Evolutionary conservation across 2,329 filamentous ascomycete species (phyloP).

Genomic region (Colletotrichum godetiae): DNA sequence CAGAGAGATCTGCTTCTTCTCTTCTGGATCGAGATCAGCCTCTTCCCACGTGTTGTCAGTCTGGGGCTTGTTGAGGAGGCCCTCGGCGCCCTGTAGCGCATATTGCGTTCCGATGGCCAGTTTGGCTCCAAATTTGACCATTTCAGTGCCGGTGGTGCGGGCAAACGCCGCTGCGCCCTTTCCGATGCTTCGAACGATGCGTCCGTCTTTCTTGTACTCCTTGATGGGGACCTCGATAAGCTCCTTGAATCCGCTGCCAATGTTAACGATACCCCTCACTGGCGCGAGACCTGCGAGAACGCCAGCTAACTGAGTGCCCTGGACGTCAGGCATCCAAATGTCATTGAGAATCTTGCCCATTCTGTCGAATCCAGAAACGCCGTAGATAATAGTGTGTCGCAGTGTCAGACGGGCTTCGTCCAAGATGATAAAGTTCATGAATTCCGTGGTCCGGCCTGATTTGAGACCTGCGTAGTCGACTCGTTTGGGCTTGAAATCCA

Average conservation of each 20-base stretch:
- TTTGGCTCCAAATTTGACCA: slow-evolving; percentile 95
- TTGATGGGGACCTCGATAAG: slow-evolving; percentile 89
- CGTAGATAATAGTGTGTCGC: slow-evolving; percentile 91
- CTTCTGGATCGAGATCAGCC: slow-evolving; percentile 73
- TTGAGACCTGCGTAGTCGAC: slow-evolving; percentile 94
- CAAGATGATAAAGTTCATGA: slow-evolving; percentile 98
- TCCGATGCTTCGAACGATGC: slow-evolving; percentile 89
- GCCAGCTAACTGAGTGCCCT: slow-evolving; percentile 86
- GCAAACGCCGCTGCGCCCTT: slow-evolving; percentile 93
- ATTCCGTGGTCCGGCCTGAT: slow-evolving; percentile 94
- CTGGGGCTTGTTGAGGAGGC: slow-evolving; percentile 68
- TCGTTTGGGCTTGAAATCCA: slow-evolving; percentile 98
- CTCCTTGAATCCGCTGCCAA: slow-evolving; percentile 87
- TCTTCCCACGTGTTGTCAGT: slow-evolving; percentile 64
- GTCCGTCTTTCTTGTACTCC: slow-evolving; percentile 94
- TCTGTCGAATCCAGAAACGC: slow-evolving; percentile 89
- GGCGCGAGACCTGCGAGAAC: slow-evolving; percentile 91
- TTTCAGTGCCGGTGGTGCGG: slow-evolving; percentile 90
- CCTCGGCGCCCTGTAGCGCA: slow-evolving; percentile 90
- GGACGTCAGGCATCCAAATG: slow-evolving; percentile 96
- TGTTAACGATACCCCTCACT: slow-evolving; percentile 90
- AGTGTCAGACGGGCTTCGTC: slow-evolving; percentile 90
- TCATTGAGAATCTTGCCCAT: slow-evolving; percentile 92
- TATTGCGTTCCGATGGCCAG: slow-evolving; percentile 94
- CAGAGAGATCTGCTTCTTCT: slow-evolving; percentile 83